phyloP scores from a whole-genome alignment of 1,284 basidiomycete genomes.

The Gastroboletus turbinatus region DNA sequence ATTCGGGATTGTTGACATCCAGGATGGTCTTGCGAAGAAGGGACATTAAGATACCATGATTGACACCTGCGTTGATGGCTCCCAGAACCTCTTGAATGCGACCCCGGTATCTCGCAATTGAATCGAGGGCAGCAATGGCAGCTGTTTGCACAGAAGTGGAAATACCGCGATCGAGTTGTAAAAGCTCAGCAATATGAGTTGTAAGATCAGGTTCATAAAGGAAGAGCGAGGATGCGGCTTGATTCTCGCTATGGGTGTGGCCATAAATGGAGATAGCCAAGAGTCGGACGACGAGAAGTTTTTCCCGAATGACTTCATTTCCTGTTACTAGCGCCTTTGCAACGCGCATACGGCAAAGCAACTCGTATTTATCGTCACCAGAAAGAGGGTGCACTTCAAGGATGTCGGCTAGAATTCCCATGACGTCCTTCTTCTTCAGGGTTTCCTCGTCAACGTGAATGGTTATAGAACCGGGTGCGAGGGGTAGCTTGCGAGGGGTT shows the following conservation, averaged over 20 bases:
- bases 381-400: slow-evolving; percentile 77
- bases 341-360: slow-evolving; percentile 85
- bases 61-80: slow-evolving; percentile 92
- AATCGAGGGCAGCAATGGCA: slow-evolving; percentile 87
- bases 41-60: slow-evolving; percentile 92
- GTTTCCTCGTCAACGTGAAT: slow-evolving; percentile 65
- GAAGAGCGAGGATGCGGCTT: slow-evolving; percentile 82
- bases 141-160: slow-evolving; percentile 76
- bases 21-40: slow-evolving; percentile 78
- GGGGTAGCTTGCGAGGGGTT: slow-evolving; percentile 39
- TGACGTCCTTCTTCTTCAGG: slow-evolving; percentile 57
- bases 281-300: slow-evolving; percentile 81
- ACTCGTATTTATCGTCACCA: slow-evolving; percentile 84
- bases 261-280: slow-evolving; percentile 89
- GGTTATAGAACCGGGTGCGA: slow-evolving; percentile 50
- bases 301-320: slow-evolving; percentile 66
- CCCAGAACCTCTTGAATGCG: slow-evolving; percentile 87
- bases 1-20: slow-evolving; percentile 66
- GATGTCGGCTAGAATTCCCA: slow-evolving; percentile 76
- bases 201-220: slow-evolving; percentile 93
- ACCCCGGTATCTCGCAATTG: slow-evolving; percentile 80
- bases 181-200: slow-evolving; percentile 83
- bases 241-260: slow-evolving; percentile 78
- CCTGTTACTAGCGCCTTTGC: slow-evolving; percentile 65
- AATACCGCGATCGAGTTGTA: slow-evolving; percentile 75